Conservation (phyloP, 495 filamentous ascomycete genomes). For the Astrothelium subdiscretum region DNA sequence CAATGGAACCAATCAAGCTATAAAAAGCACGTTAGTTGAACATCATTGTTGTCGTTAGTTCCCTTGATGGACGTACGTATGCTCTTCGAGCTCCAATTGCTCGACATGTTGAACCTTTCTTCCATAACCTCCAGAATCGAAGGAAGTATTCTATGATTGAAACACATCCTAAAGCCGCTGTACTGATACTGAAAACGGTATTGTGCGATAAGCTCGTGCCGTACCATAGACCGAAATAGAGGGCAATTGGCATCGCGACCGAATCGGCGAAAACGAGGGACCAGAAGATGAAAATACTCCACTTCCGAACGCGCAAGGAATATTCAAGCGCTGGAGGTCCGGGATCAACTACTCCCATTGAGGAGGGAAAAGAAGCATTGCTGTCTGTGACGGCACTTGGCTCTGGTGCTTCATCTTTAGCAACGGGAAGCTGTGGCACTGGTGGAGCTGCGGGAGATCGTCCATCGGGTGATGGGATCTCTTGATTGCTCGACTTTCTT, state of each 20-base stretch:
- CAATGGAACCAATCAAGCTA: conserved; percentile 54
- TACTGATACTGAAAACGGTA: conserved; percentile 49
- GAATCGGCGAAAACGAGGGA: conserved; percentile 43
- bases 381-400: background rate
- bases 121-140: conserved; percentile 28
- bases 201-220: conserved; percentile 43
- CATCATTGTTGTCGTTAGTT: background rate
- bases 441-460: background rate
- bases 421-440: background rate
- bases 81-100: conserved; percentile 40
- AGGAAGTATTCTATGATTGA: conserved; percentile 47
- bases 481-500: background rate
- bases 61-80: conserved; percentile 23
- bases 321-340: conserved; percentile 46
- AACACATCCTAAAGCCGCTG: conserved; percentile 42
- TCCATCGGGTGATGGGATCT: background rate
- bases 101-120: conserved; percentile 39
- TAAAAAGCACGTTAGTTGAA: conserved; percentile 8
- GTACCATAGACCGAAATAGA: conserved; percentile 50
- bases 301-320: conserved; percentile 41
- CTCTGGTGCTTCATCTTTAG: background rate
- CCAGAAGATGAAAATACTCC: conserved; percentile 48
- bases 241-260: conserved; percentile 40
- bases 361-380: background rate
- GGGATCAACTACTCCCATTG: conserved; percentile 16